Base-by-base conservation (phyloP, 768 basidiomycete genomes). In the Lentinula aciculospora region DNA sequence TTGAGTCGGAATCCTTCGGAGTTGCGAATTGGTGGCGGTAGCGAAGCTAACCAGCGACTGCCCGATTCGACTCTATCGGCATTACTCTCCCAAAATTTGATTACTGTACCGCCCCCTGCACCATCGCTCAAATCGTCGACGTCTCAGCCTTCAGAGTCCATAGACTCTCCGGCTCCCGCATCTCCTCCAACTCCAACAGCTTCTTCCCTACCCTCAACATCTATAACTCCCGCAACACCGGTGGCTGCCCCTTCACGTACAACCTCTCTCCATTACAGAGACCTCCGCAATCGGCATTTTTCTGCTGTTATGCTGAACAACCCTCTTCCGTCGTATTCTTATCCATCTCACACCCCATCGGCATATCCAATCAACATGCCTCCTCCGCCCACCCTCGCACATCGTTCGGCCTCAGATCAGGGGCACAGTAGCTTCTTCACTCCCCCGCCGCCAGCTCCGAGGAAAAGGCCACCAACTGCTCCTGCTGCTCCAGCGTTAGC, bases 181-280 rank as follows among this genome's bases (percentile, higher is more conserved):
- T 80, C 85, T 0, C 86, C 85, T 53, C 86, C 86, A 15, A 81
- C 80, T 12, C 66, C 84, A 65, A 72, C 81, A 31, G 86, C 87
- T 15, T 85, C 86, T 10, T 84, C 86, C 19, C 62, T 85, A 28
- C 74, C 77, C 27, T 78, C 80, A 53, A 66, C 78, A 45, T 44
- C 42, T 7, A 19, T 44, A 7, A 34, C 32, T 34, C 32, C 32
- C 32, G 32, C 32, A 34, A 34, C 32, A 34, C 79, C 82, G 10
- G 77, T 88, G 28, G 76, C 82, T 39, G 84, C 85, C 51, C 85
- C 86, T 25, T 79, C 80, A 47, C 72, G 80, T 51, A 61, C 67
- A 12, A 67, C 72, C 10, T 73, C 73, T 39, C 64, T 74, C 7
- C 63, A 65, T 19, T 67, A 70, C 51, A 64, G 58, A 25, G 36